Conservation (phyloP, 1,284 basidiomycete genomes). For the Moesziomyces sp. region DNA sequence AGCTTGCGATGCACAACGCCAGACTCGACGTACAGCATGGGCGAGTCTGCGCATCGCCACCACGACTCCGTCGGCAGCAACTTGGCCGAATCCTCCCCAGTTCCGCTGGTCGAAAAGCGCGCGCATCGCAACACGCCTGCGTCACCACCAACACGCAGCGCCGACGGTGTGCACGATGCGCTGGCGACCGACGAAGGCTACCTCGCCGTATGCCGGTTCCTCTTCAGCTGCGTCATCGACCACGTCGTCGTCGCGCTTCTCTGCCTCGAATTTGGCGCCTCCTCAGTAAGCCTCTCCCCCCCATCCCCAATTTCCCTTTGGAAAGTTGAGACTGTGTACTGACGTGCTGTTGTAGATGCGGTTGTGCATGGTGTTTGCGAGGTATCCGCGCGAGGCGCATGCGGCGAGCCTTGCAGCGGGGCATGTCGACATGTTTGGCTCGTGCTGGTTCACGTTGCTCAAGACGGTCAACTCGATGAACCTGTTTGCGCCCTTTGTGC, state of each 20-base stretch:
- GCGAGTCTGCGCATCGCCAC: background rate
- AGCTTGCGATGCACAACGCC: background rate
- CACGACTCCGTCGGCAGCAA: background rate
- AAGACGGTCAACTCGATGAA: constrained; percentile 30
- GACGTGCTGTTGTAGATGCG: no score
- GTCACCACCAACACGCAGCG: background rate
- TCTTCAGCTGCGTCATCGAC: constrained; percentile 41
- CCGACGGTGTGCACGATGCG: constrained; percentile 14
- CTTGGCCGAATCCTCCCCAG: background rate
- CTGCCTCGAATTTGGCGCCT: constrained; percentile 16
- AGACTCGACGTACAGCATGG: background rate
- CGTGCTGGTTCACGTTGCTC: constrained; percentile 21
- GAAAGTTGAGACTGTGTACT: no score
- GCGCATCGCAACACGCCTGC: no score
- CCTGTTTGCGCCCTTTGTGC: constrained; percentile 34
- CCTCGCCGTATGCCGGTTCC: constrained; percentile 25
- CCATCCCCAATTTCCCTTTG: background rate
- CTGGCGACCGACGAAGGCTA: constrained; percentile 28
- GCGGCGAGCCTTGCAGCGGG: constrained; percentile 5
- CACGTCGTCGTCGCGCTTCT: constrained; percentile 27
- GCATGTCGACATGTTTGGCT: constrained; percentile 7
- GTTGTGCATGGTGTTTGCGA: no score
- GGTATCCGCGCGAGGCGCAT: constrained; percentile 8
- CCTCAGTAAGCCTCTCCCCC: constrained; percentile 22
- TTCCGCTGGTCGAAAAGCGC: no score